Base-by-base conservation (phyloP, 495 filamentous ascomycete species). In the Trypethelium eluteriae region DNA sequence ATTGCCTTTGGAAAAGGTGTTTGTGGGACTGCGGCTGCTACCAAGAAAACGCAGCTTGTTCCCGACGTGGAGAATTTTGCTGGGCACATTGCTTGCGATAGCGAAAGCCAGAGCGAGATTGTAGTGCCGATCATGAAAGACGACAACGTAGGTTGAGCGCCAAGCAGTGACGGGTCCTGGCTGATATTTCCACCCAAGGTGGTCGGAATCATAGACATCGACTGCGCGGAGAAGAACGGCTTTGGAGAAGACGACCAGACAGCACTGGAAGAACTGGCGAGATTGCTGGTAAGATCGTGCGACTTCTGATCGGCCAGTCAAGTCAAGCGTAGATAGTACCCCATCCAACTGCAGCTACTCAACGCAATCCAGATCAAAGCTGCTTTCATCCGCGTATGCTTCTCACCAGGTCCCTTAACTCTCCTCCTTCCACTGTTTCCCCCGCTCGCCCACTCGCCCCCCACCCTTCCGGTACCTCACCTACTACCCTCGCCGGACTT, bases 81-180 rank as follows among this genome's bases (percentile, higher is more conserved):
- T 2, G 92, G 90, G 3, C 93, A 97, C 78, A 96, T 97, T 74
- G 91, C 93, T 5, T 96, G 93, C 73, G 93, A 96, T 77, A 84
- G 82, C 10, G 88, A 84, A 66, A 91, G 85, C 66, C 85, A 81
- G 74, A 95, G 91, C 76, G 93, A 97, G 81, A 91, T 97, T 75
- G 92, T 96, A 3, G 91, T 96, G 39, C 93, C 93, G 12, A 85
- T 97, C 71, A 66, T 89, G 34, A 78, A 81, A 25, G 73, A 74
- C 4, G 83, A 77, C 62, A 83, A 85, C 81, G 86, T 86, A 66
- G 70, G 79, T 53, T 64, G 11, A 9, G 11, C 44, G 66, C 11
- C 14, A 16, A 4, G 6, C 3, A 11, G 44, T 5, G 34, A 32
- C 16, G 12, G 34, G 2, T 38, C 34, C 12, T 62, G 50, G n/a